Conservation (phyloP, 768 basidiomycete genomes). For the Lactifluus volemus region DNA sequence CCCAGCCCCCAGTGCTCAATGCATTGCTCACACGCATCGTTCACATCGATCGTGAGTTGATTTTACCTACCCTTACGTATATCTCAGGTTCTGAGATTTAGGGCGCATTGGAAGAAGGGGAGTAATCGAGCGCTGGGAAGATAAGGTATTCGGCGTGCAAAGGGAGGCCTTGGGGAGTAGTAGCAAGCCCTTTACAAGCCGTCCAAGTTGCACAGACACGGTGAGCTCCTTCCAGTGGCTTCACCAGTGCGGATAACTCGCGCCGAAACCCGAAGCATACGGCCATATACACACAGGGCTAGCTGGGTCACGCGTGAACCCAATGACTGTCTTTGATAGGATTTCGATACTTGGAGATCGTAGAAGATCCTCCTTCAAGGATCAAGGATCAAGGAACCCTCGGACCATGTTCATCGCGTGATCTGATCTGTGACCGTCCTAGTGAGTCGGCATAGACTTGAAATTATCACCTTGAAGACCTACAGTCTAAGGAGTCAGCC, state of each 20-base stretch:
- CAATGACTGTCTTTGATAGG: background rate
- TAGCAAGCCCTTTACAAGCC: background rate
- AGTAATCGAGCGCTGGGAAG: constrained; percentile 2
- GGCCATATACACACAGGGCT: background rate
- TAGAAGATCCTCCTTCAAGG: too few relatives aligned
- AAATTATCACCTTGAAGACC: background rate
- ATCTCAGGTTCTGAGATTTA: background rate
- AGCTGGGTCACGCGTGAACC: background rate
- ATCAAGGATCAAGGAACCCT: background rate
- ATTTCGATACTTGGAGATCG: background rate
- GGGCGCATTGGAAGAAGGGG: background rate
- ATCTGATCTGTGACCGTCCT: background rate
- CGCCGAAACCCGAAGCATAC: too few relatives aligned
- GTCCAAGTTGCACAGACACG: background rate
- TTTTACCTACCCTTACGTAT: background rate
- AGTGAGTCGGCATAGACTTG: background rate
- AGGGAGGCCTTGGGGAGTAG: background rate
- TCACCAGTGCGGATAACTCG: too few relatives aligned
- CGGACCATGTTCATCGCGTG: background rate
- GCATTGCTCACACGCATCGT: background rate
- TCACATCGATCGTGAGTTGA: background rate
- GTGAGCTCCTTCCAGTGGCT: background rate
- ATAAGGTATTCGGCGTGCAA: background rate
- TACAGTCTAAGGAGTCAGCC: background rate
- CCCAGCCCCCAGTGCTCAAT: background rate